Evolutionary conservation across 1,139 yeast genomes (phyloP).

Genomic region (Nakaseomyces bracarensis): DNA sequence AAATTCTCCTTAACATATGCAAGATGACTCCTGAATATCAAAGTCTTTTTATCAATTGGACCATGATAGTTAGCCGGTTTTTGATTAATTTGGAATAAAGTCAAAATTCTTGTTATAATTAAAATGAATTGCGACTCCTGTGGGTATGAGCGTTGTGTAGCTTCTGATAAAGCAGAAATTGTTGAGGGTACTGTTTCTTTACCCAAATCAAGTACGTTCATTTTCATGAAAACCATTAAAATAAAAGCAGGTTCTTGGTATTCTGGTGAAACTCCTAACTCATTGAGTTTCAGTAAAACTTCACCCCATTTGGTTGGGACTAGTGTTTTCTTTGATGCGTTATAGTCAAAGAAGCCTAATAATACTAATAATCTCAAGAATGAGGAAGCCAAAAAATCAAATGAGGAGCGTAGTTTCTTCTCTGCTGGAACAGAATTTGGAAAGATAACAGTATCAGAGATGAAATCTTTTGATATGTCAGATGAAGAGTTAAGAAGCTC

Average conservation of each 20-base stretch:
- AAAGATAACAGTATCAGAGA: slow-evolving; percentile 35
- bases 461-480: slow-evolving; percentile 30
- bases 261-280: slow-evolving; percentile 31
- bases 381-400: slow-evolving; percentile 54
- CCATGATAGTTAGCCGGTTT: slow-evolving; percentile 57
- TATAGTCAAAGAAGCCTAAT: slow-evolving; percentile 44
- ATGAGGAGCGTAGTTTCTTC: slow-evolving; percentile 35
- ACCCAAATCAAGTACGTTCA: slow-evolving; percentile 35
- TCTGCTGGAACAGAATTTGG: slow-evolving; percentile 29
- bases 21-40: slow-evolving; percentile 60
- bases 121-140: slow-evolving; percentile 36
- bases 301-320: slow-evolving; percentile 52
- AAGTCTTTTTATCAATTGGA: slow-evolving; percentile 56
- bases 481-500: slow-evolving; percentile 21
- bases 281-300: slow-evolving; percentile 35
- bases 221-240: slow-evolving; percentile 40
- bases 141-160: slow-evolving; percentile 30
- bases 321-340: slow-evolving; percentile 32
- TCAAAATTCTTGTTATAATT: slow-evolving; percentile 50
- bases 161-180: slow-evolving; percentile 28
- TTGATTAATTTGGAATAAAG: slow-evolving; percentile 47
- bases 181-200: slow-evolving; percentile 29
- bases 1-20: slow-evolving; percentile 45
- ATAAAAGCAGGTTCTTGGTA: slow-evolving; percentile 37
- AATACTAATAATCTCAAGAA: slow-evolving; percentile 51